Evolutionary conservation across 331 rosid species (phyloP), one percentile per base, ranked within the genome.

Genomic region (Prunus yedoensis): DNA sequence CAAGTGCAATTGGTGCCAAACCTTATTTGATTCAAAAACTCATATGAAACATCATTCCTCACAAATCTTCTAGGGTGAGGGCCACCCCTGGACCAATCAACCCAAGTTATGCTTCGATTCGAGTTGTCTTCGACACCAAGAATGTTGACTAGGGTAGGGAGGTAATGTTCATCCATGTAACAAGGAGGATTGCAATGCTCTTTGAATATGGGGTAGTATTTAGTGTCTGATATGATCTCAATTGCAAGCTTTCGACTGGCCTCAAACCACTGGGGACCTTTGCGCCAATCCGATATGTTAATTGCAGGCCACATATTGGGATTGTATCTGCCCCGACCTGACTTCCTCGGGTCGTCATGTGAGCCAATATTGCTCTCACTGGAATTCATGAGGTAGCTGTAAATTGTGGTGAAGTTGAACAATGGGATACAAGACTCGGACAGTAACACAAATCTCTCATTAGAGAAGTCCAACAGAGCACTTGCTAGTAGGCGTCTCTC

Each of bases 261-360:
- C 75, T 88, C 91, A 10, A 88, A 77, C 88, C 91, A 88, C 30
- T 85, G 91, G 0, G 89, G 83, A 30, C 91, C 91, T 70, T 88
- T 83, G 52, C 88, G 88, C 88, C 91, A 85, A 47, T 87, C 81
- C 0, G 78, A 71, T 2, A 83, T 10, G 3, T 70, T 32, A 10
- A 88, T 43, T 1, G 51, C 5, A 0, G 89, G 88, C 12, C 38
- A 78, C 88, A 88, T 88, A 10, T 43, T 30, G 2, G 66, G 86
- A 28, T 83, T 88, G 80, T 88, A 83, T 50, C 87, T 76, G 10
- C 89, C 92, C 13, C 89, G 82, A 10, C 87, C 88, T 0, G 10
- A 23, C 54, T 77, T 79, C 47, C 84, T 35, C 0, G 87, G 89
- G 8, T 88, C 89, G 35, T 85, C 91, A 25, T 13, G 63, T 38